Evolutionary conservation across 2,329 filamentous ascomycete species (phyloP).

Genomic region (Neofusicoccum ribis): DNA sequence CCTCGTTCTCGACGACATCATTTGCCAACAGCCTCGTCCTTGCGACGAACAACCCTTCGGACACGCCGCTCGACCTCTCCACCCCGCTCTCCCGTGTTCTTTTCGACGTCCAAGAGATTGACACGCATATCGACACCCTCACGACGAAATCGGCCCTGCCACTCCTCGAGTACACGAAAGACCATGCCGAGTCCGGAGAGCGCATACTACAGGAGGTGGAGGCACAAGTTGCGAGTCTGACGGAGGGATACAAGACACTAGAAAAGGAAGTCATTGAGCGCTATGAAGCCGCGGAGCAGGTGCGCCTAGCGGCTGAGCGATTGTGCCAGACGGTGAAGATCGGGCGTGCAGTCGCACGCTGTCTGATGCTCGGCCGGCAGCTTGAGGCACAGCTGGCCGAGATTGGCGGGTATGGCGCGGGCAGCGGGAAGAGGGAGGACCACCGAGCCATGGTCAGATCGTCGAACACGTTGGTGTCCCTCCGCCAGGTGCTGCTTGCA

Average conservation of each 20-base stretch:
- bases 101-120: conserved; percentile 95
- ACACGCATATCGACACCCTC: conserved; percentile 89
- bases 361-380: conserved; percentile 78
- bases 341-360: conserved; percentile 73
- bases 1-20: conserved; percentile 73
- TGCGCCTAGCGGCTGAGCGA: conserved; percentile 72
- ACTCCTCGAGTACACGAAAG: conserved; percentile 73
- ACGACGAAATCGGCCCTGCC: conserved; percentile 83
- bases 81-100: conserved; percentile 91
- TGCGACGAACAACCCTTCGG: conserved; percentile 86
- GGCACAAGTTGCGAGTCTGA: conserved; percentile 74
- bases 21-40: conserved; percentile 91
- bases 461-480: conserved; percentile 72
- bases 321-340: conserved; percentile 79
- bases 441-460: conserved; percentile 79
- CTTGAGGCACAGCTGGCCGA: conserved; percentile 84
- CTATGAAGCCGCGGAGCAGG: conserved; percentile 82
- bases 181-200: conserved; percentile 71
- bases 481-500: conserved; percentile 71
- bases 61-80: conserved; percentile 86
- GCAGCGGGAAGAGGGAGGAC: conserved; percentile 61
- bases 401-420: conserved; percentile 51
- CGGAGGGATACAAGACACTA: conserved; percentile 80
- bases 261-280: conserved; percentile 84
- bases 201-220: conserved; percentile 76